Base-by-base conservation (phyloP, 768 basidiomycete species). In the Daedaleopsis sinensis region DNA sequence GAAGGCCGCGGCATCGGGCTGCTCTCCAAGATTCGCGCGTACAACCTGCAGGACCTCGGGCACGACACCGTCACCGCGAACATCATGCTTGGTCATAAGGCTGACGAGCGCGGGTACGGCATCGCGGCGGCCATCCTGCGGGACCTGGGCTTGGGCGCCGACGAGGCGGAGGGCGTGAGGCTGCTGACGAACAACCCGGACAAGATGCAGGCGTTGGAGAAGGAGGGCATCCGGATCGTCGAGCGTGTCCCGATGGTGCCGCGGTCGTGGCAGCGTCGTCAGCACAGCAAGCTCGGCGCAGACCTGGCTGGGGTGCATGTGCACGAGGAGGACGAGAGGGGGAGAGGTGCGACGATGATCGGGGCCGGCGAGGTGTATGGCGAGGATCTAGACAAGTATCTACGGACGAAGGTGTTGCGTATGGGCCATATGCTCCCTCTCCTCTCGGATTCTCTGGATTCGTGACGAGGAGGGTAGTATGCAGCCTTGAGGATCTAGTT, bases 1-100 rank as follows among this genome's bases (percentile, higher is more conserved):
- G 97, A 99, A 73, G 97, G 97, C 36, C 88, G 97, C 19, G 97
- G 97, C 13, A 99, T 99, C 67, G 97, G 97, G 0, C 79, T 99
- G 3, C 77, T 98, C 39, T 95, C 94, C 52, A 99, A 99, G 76
- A 92, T 99, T 60, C 85, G 91, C 37, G 97, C 97, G 15, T 99
- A 99, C 78, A 99, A 99, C 72, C 80, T 98, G 19, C 97, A 98
- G 73, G 97, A 99, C 73, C 78, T 99, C 53, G 97, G 97, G 0
- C 93, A 98, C 71, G 97, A 98, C 77, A 99, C 97, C n/a, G 97
- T 99, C 67, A 89, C 92, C 5, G 97, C 97, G 27, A 99, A 99
- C 74, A 78, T 98, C 42, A 84, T 97, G 83, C 87, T 99, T 35
- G 97, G 97, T 1, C 93, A 97, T 74, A 82, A 87, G 61, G 96